phyloP scores from a whole-genome alignment of 78 protist species.

The Dictyostelium purpureum region DNA sequence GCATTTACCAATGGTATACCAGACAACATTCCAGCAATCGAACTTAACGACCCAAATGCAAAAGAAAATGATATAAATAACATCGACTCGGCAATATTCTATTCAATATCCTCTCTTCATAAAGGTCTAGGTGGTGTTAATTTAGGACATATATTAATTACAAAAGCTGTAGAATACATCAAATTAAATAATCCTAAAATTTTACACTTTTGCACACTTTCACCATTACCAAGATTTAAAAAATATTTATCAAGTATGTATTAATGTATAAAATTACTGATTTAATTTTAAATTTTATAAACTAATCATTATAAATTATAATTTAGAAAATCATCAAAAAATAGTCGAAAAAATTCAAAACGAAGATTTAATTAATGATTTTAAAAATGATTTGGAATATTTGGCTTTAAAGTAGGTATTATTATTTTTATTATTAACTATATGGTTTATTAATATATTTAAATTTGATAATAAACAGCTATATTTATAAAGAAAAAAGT shows the following conservation, averaged over 20 bases:
- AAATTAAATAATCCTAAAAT: neutral
- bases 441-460: neutral
- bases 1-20: constrained; percentile 53
- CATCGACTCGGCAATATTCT: constrained; percentile 50
- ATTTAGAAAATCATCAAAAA: neutral
- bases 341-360: no score
- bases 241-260: constrained; percentile 22
- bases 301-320: no score
- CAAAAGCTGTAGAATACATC: constrained; percentile 42
- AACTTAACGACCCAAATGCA: neutral
- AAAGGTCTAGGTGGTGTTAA: constrained; percentile 59
- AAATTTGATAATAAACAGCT: neutral
- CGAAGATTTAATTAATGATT: no score
- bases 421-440: neutral
- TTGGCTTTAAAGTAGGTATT: no score
- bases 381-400: no score
- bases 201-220: constrained; percentile 45
- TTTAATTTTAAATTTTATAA: no score
- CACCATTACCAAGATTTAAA: constrained; percentile 66
- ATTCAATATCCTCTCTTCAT: constrained; percentile 75
- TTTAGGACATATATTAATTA: constrained; percentile 69
- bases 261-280: no score
- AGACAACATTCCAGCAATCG: neutral
- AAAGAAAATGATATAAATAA: neutral
- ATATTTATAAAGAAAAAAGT: constrained; percentile 38